These are phyloP conservation scores for Solanum pennellii DNA, from an alignment of 257 asterid genomes.

Conservation along the genomic window DNA sequence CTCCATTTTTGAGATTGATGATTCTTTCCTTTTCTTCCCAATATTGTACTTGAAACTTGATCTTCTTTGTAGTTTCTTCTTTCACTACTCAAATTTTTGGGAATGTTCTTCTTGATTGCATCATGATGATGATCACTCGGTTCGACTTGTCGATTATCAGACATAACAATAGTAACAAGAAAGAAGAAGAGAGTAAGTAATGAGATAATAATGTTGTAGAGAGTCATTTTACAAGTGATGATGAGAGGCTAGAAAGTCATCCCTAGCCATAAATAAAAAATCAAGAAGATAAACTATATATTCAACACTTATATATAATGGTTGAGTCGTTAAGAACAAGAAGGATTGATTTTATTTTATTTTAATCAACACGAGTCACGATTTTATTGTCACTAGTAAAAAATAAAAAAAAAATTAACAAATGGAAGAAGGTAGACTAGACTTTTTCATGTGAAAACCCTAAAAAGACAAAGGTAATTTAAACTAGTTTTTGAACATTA, in stretches of 20 bases:
- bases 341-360: not conserved
- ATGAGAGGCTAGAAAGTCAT: not conserved
- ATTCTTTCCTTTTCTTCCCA: conserved; percentile 7
- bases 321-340: not conserved
- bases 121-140: not conserved
- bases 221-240: conserved; percentile 1
- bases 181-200: conserved; percentile 1
- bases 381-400: not conserved
- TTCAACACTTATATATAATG: not conserved
- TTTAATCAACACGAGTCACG: not conserved
- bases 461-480: not conserved
- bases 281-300: not conserved
- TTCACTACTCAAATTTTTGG: not conserved
- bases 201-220: not conserved
- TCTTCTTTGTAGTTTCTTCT: not conserved
- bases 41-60: not conserved
- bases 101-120: not conserved
- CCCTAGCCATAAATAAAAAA: conserved; percentile 4
- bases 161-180: conserved; percentile 1
- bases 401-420: not conserved
- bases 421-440: not conserved
- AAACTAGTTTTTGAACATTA: not conserved
- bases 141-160: not conserved
- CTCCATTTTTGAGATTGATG: conserved; percentile 3
- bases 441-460: not conserved